Conservation (phyloP, 1,284 basidiomycete species). For the Rhodotorula sp. region DNA sequence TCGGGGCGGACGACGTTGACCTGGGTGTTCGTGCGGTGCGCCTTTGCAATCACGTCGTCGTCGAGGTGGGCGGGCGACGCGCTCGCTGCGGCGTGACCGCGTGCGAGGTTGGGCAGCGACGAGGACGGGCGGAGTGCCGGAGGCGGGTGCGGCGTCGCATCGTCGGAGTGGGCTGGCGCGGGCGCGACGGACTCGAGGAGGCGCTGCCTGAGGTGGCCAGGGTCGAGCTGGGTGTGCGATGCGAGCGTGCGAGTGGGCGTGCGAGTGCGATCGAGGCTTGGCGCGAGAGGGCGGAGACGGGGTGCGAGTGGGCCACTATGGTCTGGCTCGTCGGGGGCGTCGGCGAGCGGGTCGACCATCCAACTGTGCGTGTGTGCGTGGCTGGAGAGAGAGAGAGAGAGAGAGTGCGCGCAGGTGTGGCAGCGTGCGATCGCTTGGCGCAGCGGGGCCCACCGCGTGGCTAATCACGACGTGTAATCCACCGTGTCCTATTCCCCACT, state of each 20-base stretch:
- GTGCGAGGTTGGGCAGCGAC: conserved; percentile 14
- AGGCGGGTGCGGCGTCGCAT: not conserved
- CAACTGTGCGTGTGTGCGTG: no score
- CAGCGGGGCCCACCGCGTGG: no score
- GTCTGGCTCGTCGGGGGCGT: no score
- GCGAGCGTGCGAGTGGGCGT: not conserved
- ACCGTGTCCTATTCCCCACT: no score
- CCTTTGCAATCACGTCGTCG: conserved; percentile 4
- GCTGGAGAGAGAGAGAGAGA: no score
- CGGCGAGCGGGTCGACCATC: no score
- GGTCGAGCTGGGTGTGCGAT: conserved; percentile 6
- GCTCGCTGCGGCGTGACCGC: not conserved
- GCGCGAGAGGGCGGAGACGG: not conserved
- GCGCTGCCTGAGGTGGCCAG: not conserved
- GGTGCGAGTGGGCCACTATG: not conserved
- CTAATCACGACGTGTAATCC: no score
- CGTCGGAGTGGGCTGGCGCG: not conserved
- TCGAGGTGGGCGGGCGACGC: conserved; percentile 11
- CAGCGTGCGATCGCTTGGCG: no score
- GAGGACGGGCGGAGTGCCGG: not conserved
- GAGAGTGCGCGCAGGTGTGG: no score
- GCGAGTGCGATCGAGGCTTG: conserved; percentile 1
- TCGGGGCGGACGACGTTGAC: not conserved
- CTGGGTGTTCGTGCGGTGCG: not conserved
- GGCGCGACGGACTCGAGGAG: conserved; percentile 14